Conservation (phyloP, 306 rosid species). For the Lathyrus sativus region DNA sequence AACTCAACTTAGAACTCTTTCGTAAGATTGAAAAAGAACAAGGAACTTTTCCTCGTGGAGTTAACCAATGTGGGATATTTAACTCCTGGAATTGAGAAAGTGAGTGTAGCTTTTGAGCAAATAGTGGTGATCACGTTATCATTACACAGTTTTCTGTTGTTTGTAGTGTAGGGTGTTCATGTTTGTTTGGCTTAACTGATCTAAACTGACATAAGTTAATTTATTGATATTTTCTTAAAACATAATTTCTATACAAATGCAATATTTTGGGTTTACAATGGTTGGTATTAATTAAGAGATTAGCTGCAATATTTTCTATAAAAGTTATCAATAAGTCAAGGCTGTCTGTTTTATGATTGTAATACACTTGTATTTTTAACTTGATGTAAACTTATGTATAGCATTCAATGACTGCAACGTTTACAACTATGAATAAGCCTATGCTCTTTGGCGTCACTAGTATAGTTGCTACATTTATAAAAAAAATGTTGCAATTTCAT, state of each 20-base stretch:
- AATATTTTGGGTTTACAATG: no score
- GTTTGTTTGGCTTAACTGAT: not conserved
- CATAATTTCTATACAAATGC: no score
- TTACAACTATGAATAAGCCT: not conserved
- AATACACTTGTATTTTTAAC: not conserved
- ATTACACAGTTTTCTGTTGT: not conserved
- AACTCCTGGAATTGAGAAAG: slow-evolving; percentile 1
- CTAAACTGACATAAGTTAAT: no score
- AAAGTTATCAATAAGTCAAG: not conserved
- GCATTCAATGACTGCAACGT: not conserved
- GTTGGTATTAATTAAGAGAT: not conserved
- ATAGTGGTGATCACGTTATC: not conserved
- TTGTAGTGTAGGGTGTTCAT: not conserved
- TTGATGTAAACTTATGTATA: not conserved
- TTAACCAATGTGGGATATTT: not conserved
- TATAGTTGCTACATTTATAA: not conserved
- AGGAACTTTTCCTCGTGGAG: not conserved
- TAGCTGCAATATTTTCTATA: not conserved
- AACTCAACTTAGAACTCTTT: not conserved
- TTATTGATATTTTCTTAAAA: not conserved
- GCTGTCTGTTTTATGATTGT: not conserved
- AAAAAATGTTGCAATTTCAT: not conserved
- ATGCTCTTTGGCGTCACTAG: not conserved
- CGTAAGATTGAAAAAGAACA: not conserved
- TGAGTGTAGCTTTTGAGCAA: not conserved